A percentile compares a stretch with the other conserved stretches of the same genome.
phyloP scores from a whole-genome alignment of 306 rosid genomes.

The Alnus rubra region DNA sequence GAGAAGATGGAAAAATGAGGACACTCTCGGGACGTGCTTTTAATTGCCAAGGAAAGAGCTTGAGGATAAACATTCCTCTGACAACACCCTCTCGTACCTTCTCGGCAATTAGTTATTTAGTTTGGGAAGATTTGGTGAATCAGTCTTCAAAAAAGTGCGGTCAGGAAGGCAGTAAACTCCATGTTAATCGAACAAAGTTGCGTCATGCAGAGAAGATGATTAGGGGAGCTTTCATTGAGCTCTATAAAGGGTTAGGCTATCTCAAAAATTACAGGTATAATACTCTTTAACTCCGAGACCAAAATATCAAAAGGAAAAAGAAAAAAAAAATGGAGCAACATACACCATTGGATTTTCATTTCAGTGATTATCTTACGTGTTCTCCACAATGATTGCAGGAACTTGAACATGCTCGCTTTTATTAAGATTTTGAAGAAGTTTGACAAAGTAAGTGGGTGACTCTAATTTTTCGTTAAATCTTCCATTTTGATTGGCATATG shows the following conservation, averaged over 20 bases:
- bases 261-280: slow-evolving; percentile 84
- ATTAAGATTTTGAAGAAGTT: slow-evolving; percentile 92
- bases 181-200: slow-evolving; percentile 66
- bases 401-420: slow-evolving; percentile 91
- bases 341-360: background rate
- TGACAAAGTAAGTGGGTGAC: slow-evolving; percentile 73
- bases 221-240: slow-evolving; percentile 86
- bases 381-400: slow-evolving; percentile 53
- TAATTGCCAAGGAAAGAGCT: slow-evolving; percentile 79
- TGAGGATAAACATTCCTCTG: slow-evolving; percentile 84
- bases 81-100: slow-evolving; percentile 88
- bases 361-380: slow-evolving; percentile 28
- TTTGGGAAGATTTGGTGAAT: slow-evolving; percentile 78
- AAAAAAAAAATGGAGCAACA: background rate
- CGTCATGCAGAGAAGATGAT: slow-evolving; percentile 97
- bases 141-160: slow-evolving; percentile 73
- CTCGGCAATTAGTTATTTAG: slow-evolving; percentile 81
- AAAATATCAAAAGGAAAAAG: background rate
- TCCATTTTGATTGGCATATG: slow-evolving; percentile 13
- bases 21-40: slow-evolving; percentile 57
- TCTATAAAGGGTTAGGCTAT: slow-evolving; percentile 86
- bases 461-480: slow-evolving; percentile 16
- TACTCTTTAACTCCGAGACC: slow-evolving; percentile 8
- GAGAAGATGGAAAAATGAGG: slow-evolving; percentile 60
- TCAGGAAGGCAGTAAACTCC: slow-evolving; percentile 62